Percentiles rank a stretch among this genome's conserved stretches.
These are phyloP conservation scores for Senna siamea DNA, from an alignment of 306 rosid genomes.

Conservation along the genomic window DNA sequence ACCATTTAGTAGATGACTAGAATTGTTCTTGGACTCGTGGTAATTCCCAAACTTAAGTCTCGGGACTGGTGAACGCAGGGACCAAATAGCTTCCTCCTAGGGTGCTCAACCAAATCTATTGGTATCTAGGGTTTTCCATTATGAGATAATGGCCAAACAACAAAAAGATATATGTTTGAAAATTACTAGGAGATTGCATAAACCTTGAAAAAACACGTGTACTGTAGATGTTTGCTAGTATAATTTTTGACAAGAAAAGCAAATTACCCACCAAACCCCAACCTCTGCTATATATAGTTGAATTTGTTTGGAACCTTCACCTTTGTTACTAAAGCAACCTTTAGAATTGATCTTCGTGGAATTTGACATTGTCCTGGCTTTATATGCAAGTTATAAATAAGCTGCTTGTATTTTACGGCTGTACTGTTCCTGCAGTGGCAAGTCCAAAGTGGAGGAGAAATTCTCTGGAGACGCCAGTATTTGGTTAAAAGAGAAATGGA, in stretches of 20 bases:
- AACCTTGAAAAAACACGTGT: neutral
- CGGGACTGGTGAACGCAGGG: neutral
- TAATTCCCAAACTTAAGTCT: conserved; percentile 4
- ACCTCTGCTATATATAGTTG: neutral
- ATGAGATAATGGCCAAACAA: neutral
- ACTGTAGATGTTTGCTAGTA: neutral
- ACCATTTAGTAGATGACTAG: neutral
- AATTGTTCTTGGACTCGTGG: no score
- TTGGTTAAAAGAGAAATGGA: conserved; percentile 86
- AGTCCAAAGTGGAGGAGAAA: conserved; percentile 51
- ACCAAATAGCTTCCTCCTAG: neutral
- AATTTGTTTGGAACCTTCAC: conserved; percentile 35
- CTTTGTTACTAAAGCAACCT: no score
- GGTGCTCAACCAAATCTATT: neutral
- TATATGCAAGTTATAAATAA: conserved; percentile 11
- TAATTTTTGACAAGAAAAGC: neutral
- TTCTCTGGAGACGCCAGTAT: conserved; percentile 52
- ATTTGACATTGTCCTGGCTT: conserved; percentile 17
- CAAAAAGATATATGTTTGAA: neutral
- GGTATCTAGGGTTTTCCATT: neutral
- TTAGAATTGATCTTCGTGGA: conserved; percentile 21
- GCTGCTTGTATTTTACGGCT: conserved; percentile 7
- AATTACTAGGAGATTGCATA: neutral
- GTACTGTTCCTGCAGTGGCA: conserved; percentile 52
- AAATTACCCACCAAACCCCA: neutral